Evolutionary conservation across 495 filamentous ascomycete genomes (phyloP).

Genomic region (Parmelia sp.): DNA sequence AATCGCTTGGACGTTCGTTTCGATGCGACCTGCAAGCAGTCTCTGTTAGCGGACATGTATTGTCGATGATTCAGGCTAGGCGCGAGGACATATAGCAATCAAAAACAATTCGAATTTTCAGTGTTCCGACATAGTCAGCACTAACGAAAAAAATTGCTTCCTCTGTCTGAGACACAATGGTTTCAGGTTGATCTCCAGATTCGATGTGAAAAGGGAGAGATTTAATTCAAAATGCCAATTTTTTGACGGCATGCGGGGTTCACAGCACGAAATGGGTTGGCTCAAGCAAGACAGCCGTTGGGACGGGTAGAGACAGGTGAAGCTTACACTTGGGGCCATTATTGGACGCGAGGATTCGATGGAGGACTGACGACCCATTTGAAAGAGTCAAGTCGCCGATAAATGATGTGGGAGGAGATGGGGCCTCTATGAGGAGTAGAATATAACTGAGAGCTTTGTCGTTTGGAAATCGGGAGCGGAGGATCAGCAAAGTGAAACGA

Average conservation of each 20-base stretch:
- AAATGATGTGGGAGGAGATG: background rate
- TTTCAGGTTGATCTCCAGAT: background rate
- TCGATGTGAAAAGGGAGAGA: background rate
- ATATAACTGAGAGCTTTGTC: background rate
- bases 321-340: slow-evolving; percentile 67
- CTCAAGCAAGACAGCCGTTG: background rate
- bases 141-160: background rate
- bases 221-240: background rate
- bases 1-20: slow-evolving; percentile 68
- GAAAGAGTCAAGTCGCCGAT: background rate
- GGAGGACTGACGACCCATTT: slow-evolving; percentile 56
- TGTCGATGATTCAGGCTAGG: background rate
- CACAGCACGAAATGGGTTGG: background rate
- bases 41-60: background rate
- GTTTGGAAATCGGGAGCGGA: background rate
- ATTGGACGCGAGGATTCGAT: slow-evolving; percentile 70
- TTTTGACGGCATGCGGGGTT: background rate
- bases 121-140: background rate
- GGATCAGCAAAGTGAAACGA: slow-evolving; percentile 4
- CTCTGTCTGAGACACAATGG: background rate
- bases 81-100: background rate
- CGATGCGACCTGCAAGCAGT: slow-evolving; percentile 37
- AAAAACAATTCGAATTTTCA: background rate
- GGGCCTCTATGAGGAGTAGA: background rate
- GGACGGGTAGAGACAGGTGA: background rate